Base-by-base conservation (phyloP, 2,329 filamentous ascomycete species). In the Exophiala lecanii-corni region DNA sequence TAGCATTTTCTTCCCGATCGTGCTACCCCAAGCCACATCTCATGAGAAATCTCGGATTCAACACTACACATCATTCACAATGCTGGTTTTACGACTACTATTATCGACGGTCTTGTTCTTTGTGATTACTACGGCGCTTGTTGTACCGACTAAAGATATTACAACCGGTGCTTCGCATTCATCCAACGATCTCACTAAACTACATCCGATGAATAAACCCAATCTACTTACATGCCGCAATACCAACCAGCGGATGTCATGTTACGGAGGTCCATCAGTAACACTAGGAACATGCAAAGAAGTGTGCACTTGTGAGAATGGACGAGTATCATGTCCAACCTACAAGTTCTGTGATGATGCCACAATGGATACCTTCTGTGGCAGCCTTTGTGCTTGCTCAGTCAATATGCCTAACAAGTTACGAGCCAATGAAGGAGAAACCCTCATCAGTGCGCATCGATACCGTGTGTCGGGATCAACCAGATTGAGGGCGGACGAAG, bases 311-410 rank as follows among this genome's bases (percentile, higher is more conserved):
- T 46, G 43, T 33, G 43, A 46, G 12, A 31, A 41, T 16, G 43
- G 38, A 16, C 43, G 38, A 3, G 41, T 46, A 28, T 36, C 37
- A 10, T 46, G 38, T 20, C 38, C 43, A 20, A 41, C 37, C 18
- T 46, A 41, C 37, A 46, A 40, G 15, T 40, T 40, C 38, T 46
- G 43, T 25, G 43, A 46, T 38, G 38, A 46, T 32, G 35, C 20
- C 17, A 36, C 43, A 4, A 46, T 46, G 43, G 43, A 46, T 18
- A 46, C 37, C 25, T 46, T 46, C 33, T 46, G 38, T 32, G 43
- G 37, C 19, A 32, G 37, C n/a, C 18, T 41, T 9, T 46, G 38
- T 37, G 31, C 25, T 7, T 46, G 42, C 10, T 19, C 10, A 6
- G 7, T 13, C 6, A 33, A 33, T 33, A 7, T 17, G 30, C 16